These are phyloP conservation scores for Beauveria varroae DNA, from an alignment of 2,329 filamentous ascomycete species.

Conservation along the genomic window DNA sequence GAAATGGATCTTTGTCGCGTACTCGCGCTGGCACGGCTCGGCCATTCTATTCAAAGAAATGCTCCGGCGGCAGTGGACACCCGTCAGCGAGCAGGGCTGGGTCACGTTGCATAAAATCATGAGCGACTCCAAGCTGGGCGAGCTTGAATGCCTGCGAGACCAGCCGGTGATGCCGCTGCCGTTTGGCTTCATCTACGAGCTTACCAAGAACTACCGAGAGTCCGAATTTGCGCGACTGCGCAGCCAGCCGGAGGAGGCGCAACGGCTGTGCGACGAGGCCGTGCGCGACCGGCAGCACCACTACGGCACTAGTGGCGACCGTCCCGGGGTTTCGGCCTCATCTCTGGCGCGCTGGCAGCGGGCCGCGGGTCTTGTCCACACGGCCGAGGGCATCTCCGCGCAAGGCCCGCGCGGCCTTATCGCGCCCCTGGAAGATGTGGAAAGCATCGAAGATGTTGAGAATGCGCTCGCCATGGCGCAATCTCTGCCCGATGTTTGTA, in stretches of 20 bases:
- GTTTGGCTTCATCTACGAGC: constrained; percentile 8
- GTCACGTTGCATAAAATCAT: constrained; percentile 2
- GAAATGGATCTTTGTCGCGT: constrained; percentile 11
- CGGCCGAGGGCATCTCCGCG: neutral
- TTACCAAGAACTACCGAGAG: constrained; percentile 6
- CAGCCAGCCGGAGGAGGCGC: neutral
- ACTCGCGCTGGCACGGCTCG: constrained; percentile 10
- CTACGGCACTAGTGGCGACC: neutral
- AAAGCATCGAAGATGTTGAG: neutral
- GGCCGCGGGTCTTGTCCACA: neutral
- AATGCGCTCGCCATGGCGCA: neutral
- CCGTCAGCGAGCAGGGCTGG: constrained; percentile 10
- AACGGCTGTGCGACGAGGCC: constrained; percentile 2
- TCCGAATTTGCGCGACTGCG: constrained; percentile 8
- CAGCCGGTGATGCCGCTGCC: constrained; percentile 6
- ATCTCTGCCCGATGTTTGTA: neutral
- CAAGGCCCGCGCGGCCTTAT: neutral
- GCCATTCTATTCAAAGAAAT: constrained; percentile 7
- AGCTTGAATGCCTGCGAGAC: constrained; percentile 4
- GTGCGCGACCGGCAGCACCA: neutral
- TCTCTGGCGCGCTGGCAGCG: constrained; percentile 5
- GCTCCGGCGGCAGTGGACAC: constrained; percentile 5
- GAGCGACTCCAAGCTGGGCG: constrained; percentile 8
- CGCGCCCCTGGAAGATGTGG: neutral
- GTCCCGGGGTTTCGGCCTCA: constrained; percentile 10